Evolutionary conservation across 768 basidiomycete genomes (phyloP).

Genomic region (Serpula lacrymans): DNA sequence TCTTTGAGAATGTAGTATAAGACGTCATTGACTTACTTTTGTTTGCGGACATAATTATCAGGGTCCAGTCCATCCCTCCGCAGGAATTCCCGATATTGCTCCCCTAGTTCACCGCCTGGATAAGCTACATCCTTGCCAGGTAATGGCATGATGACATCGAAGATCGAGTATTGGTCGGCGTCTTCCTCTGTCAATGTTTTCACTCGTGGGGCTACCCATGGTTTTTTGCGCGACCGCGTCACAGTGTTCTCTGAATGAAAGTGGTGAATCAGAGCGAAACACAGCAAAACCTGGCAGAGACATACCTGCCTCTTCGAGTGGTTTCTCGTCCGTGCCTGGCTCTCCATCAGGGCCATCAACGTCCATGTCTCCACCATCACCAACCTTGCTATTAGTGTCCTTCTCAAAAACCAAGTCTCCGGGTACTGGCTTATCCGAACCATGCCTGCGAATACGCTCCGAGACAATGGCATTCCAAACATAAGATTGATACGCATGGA

Average conservation of each 20-base stretch:
- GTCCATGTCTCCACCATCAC: conserved; percentile 11
- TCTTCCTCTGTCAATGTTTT: conserved; percentile 79
- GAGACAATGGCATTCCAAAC: conserved; percentile 98
- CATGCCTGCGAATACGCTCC: conserved; percentile 80
- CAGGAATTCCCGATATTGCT: conserved; percentile 80
- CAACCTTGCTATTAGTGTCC: conserved; percentile 19
- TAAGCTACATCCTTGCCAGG: conserved; percentile 94
- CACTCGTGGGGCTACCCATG: conserved; percentile 67
- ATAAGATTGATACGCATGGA: conserved; percentile 98
- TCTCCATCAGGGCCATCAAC: conserved; percentile 30
- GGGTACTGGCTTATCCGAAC: conserved; percentile 66
- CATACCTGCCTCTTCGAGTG: conserved; percentile 32
- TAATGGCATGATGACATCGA: conserved; percentile 96
- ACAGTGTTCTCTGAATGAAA: conserved; percentile 17
- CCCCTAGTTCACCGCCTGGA: conserved; percentile 84
- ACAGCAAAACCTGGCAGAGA: conserved; percentile 9
- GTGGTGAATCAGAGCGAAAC: conserved; percentile 6
- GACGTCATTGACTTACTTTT: conserved; percentile 56
- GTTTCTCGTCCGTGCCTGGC: conserved; percentile 26
- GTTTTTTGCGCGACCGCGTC: conserved; percentile 29
- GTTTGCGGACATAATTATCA: conserved; percentile 83
- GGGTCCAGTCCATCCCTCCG: conserved; percentile 86
- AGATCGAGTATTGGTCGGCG: conserved; percentile 77
- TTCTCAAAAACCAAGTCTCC: conserved; percentile 90
- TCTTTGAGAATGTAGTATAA: conserved; percentile 7